A percentile compares a stretch with the other conserved stretches of the same genome.
Evolutionary conservation across 805 yeast genomes (phyloP).

Genomic region (Yamadazyma sp.): DNA sequence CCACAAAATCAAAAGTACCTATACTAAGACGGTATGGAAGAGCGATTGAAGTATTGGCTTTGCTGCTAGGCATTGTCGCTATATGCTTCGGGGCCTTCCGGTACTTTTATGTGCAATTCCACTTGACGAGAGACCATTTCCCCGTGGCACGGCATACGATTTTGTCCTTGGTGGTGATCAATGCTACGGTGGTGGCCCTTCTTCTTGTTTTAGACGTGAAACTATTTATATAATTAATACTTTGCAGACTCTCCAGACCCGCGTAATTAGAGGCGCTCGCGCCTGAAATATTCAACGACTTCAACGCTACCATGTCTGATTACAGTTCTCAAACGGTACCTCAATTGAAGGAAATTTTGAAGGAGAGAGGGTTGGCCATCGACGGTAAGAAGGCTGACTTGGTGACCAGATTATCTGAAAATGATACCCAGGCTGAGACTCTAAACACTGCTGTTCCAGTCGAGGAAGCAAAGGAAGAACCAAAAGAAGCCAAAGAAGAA

Average conservation of each 20-base stretch:
- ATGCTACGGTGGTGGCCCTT: conserved; percentile 19
- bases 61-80: conserved; percentile 19
- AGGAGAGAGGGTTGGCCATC: conserved; percentile 61
- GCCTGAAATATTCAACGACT: conserved; percentile 8
- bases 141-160: conserved; percentile 26
- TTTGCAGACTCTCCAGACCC: neutral
- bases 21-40: conserved; percentile 16
- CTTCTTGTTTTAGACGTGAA: conserved; percentile 22
- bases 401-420: conserved; percentile 60
- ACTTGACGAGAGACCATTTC: conserved; percentile 20
- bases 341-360: conserved; percentile 78
- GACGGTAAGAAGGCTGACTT: conserved; percentile 83
- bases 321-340: conserved; percentile 73
- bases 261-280: too few relatives aligned
- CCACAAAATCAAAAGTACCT: neutral
- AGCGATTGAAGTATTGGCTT: conserved; percentile 19
- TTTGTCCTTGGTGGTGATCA: conserved; percentile 19
- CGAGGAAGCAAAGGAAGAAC: conserved; percentile 14
- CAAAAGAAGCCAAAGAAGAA: conserved; percentile 12
- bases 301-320: conserved; percentile 45
- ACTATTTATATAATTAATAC: conserved; percentile 3
- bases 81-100: conserved; percentile 23
- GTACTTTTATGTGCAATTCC: conserved; percentile 26
- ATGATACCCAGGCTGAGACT: conserved; percentile 39
- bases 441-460: conserved; percentile 11